Evolutionary conservation across 805 yeast species (phyloP).

Genomic region (Groenewaldozyma salmanticensis): DNA sequence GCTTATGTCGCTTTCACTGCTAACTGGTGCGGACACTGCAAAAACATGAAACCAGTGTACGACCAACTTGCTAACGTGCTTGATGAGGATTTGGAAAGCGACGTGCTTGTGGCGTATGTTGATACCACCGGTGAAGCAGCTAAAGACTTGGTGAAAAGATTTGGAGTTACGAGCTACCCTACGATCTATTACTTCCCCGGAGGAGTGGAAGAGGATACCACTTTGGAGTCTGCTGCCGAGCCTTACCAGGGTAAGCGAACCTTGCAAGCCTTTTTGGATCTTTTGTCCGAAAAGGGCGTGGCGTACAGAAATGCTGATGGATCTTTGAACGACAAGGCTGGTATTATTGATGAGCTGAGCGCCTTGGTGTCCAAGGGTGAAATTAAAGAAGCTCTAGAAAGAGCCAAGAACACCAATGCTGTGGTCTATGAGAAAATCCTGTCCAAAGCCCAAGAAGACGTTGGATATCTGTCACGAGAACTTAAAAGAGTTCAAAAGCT

Average conservation of each 20-base stretch:
- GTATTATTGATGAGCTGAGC: constrained; percentile 29
- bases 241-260: constrained; percentile 45
- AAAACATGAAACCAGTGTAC: constrained; percentile 42
- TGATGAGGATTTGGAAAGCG: constrained; percentile 26
- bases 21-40: constrained; percentile 51
- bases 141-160: constrained; percentile 33
- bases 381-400: constrained; percentile 14
- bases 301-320: constrained; percentile 36
- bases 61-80: constrained; percentile 41
- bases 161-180: constrained; percentile 41
- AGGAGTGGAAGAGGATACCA: constrained; percentile 32
- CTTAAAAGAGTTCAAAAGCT: constrained; percentile 36
- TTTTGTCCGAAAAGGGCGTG: constrained; percentile 33
- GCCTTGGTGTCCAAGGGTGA: constrained; percentile 23
- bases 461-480: constrained; percentile 36
- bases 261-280: constrained; percentile 40
- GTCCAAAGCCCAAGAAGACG: constrained; percentile 19
- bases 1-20: constrained; percentile 49
- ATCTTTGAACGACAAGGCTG: constrained; percentile 30
- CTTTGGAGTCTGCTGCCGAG: constrained; percentile 31
- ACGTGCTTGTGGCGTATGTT: constrained; percentile 37
- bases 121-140: constrained; percentile 38
- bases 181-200: constrained; percentile 43
- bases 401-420: constrained; percentile 23
- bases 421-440: constrained; percentile 19